Percentiles rank a stretch among this genome's conserved stretches.
Conservation (phyloP, 306 rosid species). For the Cercis canadensis region DNA sequence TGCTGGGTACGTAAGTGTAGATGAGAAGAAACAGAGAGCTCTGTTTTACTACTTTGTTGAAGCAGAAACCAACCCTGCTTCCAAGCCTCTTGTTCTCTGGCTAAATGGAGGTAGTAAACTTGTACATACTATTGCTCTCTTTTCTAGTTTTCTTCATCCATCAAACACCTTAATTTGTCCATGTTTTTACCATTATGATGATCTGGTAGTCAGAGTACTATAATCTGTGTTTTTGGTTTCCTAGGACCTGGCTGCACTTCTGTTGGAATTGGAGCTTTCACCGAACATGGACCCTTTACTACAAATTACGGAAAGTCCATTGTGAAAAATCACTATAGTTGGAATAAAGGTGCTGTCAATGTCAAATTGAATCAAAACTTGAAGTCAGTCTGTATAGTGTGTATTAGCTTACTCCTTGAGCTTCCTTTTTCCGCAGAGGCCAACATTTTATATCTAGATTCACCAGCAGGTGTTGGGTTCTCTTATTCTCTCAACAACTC, state of each 20-base stretch:
- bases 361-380: no score
- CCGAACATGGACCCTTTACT: conserved; percentile 47
- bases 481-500: conserved; percentile 45
- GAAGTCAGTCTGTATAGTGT: no score
- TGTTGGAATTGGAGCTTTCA: conserved; percentile 44
- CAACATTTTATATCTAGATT: conserved; percentile 52
- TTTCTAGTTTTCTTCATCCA: background rate
- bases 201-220: background rate
- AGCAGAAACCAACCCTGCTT: conserved; percentile 40
- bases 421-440: conserved; percentile 35
- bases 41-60: conserved; percentile 53
- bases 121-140: background rate
- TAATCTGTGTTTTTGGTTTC: background rate
- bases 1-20: conserved; percentile 42
- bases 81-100: conserved; percentile 55
- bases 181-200: background rate
- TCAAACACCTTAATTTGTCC: background rate
- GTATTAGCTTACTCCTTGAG: background rate
- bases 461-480: conserved; percentile 60
- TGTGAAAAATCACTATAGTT: conserved; percentile 37
- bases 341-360: conserved; percentile 48
- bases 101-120: conserved; percentile 49
- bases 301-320: conserved; percentile 25
- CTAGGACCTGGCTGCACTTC: conserved; percentile 51
- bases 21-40: conserved; percentile 44